Evolutionary conservation across 2,329 filamentous ascomycete genomes (phyloP), one percentile per base, ranked within the genome.

Genomic region (Aspergillus vadensis): DNA sequence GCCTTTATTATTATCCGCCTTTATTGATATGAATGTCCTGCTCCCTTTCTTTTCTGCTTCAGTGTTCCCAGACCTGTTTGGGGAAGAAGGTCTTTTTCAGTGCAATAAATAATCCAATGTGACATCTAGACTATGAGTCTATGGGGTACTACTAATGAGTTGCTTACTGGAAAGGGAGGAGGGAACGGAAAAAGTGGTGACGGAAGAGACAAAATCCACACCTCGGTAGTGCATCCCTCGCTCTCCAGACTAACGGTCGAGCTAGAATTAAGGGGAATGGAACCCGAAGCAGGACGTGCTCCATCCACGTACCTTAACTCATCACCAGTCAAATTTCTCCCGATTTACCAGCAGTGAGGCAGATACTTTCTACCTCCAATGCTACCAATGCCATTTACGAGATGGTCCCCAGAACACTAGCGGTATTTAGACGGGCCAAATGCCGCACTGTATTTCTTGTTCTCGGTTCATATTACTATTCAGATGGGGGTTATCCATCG

Each of bases 211-310:
- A 17, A 50, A 27, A 50, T 30, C 47, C 47, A 50, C 41, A 44
- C 47, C 21, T 50, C 47, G 47, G 23, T 30, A 50, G 25, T 17
- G n/a, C 25, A 30, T 44, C 41, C 14, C 17, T 44, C 19, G 41
- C 21, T 14, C 12, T 23, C n/a, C 7, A 19, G 19, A 44, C 41
- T 30, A 50, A 50, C 47, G 47, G 47, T n/a, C 47, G n/a, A 30
- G 47, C 47, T 30, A 50, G 47, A 50, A 50, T 50, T 50, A 50
- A 50, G 47, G 47, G 47, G 47, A 44, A 44, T 44, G 41, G 41
- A 23, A 44, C 32, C 32, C 41, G 21, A 44, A 44, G 17, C 41
- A 44, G 41, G 17, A 17, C 21, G 17, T 12, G 21, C 17, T 44
- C 41, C 17, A 19, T 21, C 41, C 41, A 21, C 41, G 10, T 12